A percentile compares a stretch with the other conserved stretches of the same genome.
These are phyloP conservation scores for Prunus campanulata DNA, from an alignment of 306 rosid genomes.

Conservation along the genomic window DNA sequence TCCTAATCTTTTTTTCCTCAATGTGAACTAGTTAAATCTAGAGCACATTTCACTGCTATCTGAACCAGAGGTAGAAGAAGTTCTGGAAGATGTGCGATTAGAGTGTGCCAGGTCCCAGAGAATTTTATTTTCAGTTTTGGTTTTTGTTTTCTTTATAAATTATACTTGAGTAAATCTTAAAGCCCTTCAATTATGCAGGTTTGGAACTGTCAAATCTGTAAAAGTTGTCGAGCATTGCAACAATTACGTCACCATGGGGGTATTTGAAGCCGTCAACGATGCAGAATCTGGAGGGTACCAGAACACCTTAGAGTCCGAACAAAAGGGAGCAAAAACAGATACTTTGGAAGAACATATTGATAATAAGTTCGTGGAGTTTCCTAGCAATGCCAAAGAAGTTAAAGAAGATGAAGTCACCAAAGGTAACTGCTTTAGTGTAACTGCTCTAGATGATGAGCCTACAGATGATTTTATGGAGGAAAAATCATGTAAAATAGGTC, in stretches of 20 bases:
- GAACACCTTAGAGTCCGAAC: slow-evolving; percentile 5
- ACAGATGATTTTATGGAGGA: slow-evolving; percentile 21
- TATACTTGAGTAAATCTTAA: slow-evolving; percentile 12
- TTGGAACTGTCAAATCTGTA: slow-evolving; percentile 75
- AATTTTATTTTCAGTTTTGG: slow-evolving; percentile 15
- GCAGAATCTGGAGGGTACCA: slow-evolving; percentile 28
- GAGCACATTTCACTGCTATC: slow-evolving; percentile 47
- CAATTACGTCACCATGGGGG: slow-evolving; percentile 28
- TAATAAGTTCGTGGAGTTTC: slow-evolving; percentile 14
- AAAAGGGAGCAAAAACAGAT: slow-evolving; percentile 19
- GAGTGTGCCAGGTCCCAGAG: slow-evolving; percentile 86
- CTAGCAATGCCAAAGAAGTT: slow-evolving; percentile 20
- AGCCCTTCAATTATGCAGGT: slow-evolving; percentile 48
- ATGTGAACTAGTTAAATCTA: slow-evolving; percentile 49
- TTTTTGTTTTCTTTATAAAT: background rate
- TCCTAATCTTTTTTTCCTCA: slow-evolving; percentile 6
- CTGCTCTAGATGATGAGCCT: slow-evolving; percentile 19
- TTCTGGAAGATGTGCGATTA: slow-evolving; percentile 79
- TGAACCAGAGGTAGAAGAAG: slow-evolving; percentile 59
- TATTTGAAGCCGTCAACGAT: slow-evolving; percentile 25
- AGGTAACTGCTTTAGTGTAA: background rate
- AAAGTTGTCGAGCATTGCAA: slow-evolving; percentile 51
- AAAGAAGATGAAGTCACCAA: slow-evolving; percentile 31
- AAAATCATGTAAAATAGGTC: slow-evolving; percentile 33
- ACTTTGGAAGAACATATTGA: slow-evolving; percentile 21